These are phyloP conservation scores for Claviceps cyperi DNA, from an alignment of 2,329 filamentous ascomycete species.

Conservation along the genomic window DNA sequence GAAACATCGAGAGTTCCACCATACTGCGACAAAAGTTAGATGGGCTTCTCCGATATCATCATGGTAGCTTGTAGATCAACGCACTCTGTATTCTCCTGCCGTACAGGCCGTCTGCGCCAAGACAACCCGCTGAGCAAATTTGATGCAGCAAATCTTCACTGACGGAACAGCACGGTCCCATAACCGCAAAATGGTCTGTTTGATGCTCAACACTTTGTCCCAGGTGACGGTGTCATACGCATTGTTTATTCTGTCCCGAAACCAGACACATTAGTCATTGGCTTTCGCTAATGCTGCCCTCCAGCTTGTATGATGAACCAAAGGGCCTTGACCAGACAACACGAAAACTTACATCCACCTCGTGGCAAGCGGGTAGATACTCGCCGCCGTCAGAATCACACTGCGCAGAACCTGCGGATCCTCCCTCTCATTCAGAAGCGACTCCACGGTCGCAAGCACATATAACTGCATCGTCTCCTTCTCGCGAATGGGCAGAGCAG, in stretches of 20 bases:
- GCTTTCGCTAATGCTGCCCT: not conserved
- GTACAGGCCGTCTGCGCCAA: slow-evolving; percentile 79
- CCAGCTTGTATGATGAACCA: not conserved
- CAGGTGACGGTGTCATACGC: slow-evolving; percentile 68
- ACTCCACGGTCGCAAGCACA: slow-evolving; percentile 63
- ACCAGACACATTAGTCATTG: not conserved
- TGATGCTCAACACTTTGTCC: slow-evolving; percentile 80
- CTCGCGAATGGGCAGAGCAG: slow-evolving; percentile 59
- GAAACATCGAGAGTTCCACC: slow-evolving; percentile 57
- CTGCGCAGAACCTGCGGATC: slow-evolving; percentile 73
- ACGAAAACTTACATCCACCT: slow-evolving; percentile 74
- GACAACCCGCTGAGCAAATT: slow-evolving; percentile 89
- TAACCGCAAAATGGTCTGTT: slow-evolving; percentile 71
- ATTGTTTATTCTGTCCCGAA: slow-evolving; percentile 61
- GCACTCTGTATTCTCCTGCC: slow-evolving; percentile 69
- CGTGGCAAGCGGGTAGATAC: slow-evolving; percentile 84
- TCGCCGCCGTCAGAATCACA: slow-evolving; percentile 76
- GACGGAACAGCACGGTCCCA: slow-evolving; percentile 71
- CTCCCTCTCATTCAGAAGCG: slow-evolving; percentile 54
- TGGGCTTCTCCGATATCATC: not conserved
- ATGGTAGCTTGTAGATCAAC: slow-evolving; percentile 14
- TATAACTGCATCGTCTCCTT: slow-evolving; percentile 69
- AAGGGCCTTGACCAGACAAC: slow-evolving; percentile 17
- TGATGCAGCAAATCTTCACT: slow-evolving; percentile 86
- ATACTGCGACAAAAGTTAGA: slow-evolving; percentile 19